These are phyloP conservation scores for Magnusiomyces clavatus DNA, from an alignment of 1,139 yeast species.

Conservation along the genomic window DNA sequence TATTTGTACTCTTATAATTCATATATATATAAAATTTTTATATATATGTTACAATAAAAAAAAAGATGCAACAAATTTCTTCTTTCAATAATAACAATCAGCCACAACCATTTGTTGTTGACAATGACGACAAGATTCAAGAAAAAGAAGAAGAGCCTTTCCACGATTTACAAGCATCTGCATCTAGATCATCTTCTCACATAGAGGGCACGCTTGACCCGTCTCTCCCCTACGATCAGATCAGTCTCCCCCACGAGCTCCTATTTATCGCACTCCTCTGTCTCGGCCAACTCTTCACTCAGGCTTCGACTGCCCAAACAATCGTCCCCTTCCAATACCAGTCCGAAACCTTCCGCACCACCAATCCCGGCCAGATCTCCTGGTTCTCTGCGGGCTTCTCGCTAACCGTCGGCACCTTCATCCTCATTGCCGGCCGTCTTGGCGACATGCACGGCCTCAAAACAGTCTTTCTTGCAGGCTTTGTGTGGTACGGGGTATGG, in stretches of 20 bases:
- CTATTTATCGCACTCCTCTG: slow-evolving; percentile 32
- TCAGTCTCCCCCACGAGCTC: slow-evolving; percentile 18
- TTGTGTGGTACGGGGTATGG: slow-evolving; percentile 42
- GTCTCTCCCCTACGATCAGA: slow-evolving; percentile 1
- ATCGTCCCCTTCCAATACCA: slow-evolving; percentile 36
- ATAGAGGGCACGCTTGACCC: not conserved
- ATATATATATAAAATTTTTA: too few relatives aligned
- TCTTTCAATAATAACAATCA: too few relatives aligned
- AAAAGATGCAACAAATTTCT: too few relatives aligned
- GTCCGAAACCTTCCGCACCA: slow-evolving; percentile 35
- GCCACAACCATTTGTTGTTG: too few relatives aligned
- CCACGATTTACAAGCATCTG: not conserved
- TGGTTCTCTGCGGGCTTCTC: slow-evolving; percentile 59
- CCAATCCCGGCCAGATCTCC: slow-evolving; percentile 38
- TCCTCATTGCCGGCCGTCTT: slow-evolving; percentile 50
- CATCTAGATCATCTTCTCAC: not conserved
- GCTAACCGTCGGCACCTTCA: slow-evolving; percentile 55
- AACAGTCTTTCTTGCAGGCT: slow-evolving; percentile 41
- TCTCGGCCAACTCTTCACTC: slow-evolving; percentile 43
- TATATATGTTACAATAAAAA: too few relatives aligned
- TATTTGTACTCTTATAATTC: too few relatives aligned
- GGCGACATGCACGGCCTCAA: slow-evolving; percentile 63
- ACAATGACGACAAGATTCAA: too few relatives aligned
- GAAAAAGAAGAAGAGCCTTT: too few relatives aligned
- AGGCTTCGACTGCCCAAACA: slow-evolving; percentile 43